Evolutionary conservation across 768 basidiomycete genomes (phyloP).

Genomic region (Podaxis rugospora): DNA sequence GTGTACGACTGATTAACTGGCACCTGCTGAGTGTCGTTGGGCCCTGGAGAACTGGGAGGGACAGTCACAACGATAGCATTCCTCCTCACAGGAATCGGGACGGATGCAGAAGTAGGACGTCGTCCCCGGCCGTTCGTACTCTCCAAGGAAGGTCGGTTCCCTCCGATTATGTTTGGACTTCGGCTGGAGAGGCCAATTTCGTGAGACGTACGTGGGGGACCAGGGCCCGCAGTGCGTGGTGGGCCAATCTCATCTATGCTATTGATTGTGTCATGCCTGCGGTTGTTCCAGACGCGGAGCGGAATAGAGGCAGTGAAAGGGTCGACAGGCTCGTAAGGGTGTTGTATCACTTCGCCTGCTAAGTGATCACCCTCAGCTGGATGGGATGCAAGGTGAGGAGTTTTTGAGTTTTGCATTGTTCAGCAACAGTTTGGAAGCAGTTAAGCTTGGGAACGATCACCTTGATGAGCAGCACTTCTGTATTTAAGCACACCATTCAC

Average conservation of each 20-base stretch:
- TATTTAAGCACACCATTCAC: background rate
- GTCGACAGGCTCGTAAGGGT: conserved; percentile 1
- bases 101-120: background rate
- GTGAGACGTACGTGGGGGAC: background rate
- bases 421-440: background rate
- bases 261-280: background rate
- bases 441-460: background rate
- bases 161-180: background rate
- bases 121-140: background rate
- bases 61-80: background rate
- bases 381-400: background rate
- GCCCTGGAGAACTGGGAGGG: background rate
- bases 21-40: background rate
- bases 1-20: background rate
- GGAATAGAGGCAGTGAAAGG: conserved; percentile 5
- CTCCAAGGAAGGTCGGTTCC: background rate
- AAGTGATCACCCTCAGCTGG: background rate
- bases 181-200: background rate
- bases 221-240: background rate
- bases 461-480: background rate
- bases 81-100: background rate
- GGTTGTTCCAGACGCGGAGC: background rate
- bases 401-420: background rate
- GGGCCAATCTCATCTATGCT: conserved; percentile 3
- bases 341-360: background rate